phyloP scores from a whole-genome alignment of 805 yeast species.

The Kazachstania taianensis region DNA sequence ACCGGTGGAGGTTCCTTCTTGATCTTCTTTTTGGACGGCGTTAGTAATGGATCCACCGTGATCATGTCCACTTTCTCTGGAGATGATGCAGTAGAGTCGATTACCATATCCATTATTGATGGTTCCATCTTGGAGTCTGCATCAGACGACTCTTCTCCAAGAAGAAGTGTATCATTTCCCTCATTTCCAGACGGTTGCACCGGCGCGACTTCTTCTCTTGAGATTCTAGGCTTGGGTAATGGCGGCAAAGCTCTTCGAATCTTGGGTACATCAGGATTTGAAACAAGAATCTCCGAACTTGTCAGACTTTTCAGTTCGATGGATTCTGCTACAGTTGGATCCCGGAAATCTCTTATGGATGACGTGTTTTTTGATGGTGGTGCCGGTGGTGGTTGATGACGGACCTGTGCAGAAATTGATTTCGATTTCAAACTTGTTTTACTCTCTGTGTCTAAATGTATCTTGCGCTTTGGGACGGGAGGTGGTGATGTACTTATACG shows the following conservation, averaged over 20 bases:
- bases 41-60: neutral
- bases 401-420: too few species aligned
- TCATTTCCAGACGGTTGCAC: too few species aligned
- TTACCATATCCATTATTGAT: slow-evolving; percentile 4
- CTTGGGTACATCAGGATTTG: too few species aligned
- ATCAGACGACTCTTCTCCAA: neutral
- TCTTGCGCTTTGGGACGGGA: too few species aligned
- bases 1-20: slow-evolving; percentile 18
- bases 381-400: slow-evolving; percentile 16
- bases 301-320: neutral
- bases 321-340: neutral
- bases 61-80: neutral
- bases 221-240: neutral
- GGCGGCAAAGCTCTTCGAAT: too few species aligned
- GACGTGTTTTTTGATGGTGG: slow-evolving; percentile 2
- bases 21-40: neutral
- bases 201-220: neutral
- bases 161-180: neutral
- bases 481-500: too few species aligned
- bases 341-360: neutral
- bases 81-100: slow-evolving; percentile 2
- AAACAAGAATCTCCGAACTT: too few species aligned
- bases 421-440: too few species aligned
- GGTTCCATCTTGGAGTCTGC: neutral
- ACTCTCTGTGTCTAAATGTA: too few species aligned